These are phyloP conservation scores for Pythium apleroticum DNA, from an alignment of 352 stramenopile species.

Conservation along the genomic window DNA sequence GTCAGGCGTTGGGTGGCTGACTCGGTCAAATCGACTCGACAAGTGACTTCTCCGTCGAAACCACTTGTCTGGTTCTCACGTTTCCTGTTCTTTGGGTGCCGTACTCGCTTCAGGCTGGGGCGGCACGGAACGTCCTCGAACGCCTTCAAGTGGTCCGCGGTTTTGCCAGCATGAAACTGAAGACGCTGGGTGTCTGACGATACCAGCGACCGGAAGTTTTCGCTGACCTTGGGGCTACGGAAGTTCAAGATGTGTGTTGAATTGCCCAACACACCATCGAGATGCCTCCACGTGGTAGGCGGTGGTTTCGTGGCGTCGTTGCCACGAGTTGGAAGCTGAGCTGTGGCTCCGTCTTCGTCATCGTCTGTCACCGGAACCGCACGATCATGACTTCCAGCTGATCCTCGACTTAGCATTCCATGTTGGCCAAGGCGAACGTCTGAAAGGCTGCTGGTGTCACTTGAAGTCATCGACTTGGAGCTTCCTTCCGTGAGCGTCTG, in stretches of 20 bases:
- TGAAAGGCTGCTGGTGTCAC: constrained; percentile 41
- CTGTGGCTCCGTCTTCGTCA: not conserved
- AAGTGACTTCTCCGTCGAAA: constrained; percentile 69
- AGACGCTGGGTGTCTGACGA: constrained; percentile 21
- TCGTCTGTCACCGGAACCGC: constrained; percentile 5
- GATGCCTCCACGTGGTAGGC: constrained; percentile 52
- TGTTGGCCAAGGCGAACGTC: constrained; percentile 3
- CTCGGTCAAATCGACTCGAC: constrained; percentile 38
- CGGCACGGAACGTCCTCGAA: constrained; percentile 47
- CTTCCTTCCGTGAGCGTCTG: constrained; percentile 15
- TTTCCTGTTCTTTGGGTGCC: constrained; percentile 51
- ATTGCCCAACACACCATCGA: constrained; percentile 63
- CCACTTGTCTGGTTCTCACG: constrained; percentile 58
- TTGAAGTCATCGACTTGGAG: constrained; percentile 54
- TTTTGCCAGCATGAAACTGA: not conserved
- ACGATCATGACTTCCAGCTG: not conserved
- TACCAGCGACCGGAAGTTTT: constrained; percentile 66
- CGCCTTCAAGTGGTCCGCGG: constrained; percentile 38
- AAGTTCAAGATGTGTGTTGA: constrained; percentile 80
- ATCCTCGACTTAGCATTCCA: not conserved
- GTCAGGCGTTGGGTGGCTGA: constrained; percentile 1
- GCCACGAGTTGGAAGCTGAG: not conserved
- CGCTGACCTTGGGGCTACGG: constrained; percentile 75
- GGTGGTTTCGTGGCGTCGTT: constrained; percentile 42
- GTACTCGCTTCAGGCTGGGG: constrained; percentile 44